Conservation (phyloP, 2,329 filamentous ascomycete species). For the Ceratocystiopsis minuta region DNA sequence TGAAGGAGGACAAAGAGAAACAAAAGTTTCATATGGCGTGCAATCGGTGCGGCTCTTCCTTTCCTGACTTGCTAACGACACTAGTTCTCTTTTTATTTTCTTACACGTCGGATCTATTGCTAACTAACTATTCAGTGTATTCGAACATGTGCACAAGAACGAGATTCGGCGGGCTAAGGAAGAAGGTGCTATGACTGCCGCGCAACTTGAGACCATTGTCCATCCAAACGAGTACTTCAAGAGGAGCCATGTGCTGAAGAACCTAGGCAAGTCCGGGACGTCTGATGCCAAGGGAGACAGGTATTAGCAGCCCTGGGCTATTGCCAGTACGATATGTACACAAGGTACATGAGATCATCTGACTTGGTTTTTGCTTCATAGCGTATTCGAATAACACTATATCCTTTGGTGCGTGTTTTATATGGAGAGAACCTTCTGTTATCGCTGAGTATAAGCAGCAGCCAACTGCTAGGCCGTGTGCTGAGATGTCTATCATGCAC, state of each 20-base stretch:
- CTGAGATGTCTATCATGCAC: too few species aligned
- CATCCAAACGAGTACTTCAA: slow-evolving; percentile 99
- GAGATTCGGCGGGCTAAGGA: slow-evolving; percentile 65
- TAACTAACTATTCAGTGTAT: slow-evolving; percentile 38
- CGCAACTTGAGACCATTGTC: slow-evolving; percentile 82
- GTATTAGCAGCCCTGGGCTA: slow-evolving; percentile 16
- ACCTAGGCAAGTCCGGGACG: slow-evolving; percentile 38
- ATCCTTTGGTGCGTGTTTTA: too few species aligned
- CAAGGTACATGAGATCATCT: too few species aligned
- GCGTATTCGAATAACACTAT: too few species aligned
- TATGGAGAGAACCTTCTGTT: too few species aligned
- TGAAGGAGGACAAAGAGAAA: slow-evolving; percentile 77
- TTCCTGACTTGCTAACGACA: neutral
- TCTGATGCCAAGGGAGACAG: slow-evolving; percentile 28
- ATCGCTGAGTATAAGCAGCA: too few species aligned
- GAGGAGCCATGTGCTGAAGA: slow-evolving; percentile 75
- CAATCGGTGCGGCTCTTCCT: slow-evolving; percentile 42
- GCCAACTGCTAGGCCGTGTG: too few species aligned
- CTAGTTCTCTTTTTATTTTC: neutral
- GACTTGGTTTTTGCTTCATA: too few species aligned
- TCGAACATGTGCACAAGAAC: slow-evolving; percentile 67
- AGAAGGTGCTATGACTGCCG: slow-evolving; percentile 49
- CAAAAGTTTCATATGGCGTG: slow-evolving; percentile 89
- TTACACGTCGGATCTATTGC: too few species aligned
- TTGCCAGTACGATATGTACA: neutral